Evolutionary conservation across 768 basidiomycete genomes (phyloP).

Genomic region (Hypholoma fasciculare): DNA sequence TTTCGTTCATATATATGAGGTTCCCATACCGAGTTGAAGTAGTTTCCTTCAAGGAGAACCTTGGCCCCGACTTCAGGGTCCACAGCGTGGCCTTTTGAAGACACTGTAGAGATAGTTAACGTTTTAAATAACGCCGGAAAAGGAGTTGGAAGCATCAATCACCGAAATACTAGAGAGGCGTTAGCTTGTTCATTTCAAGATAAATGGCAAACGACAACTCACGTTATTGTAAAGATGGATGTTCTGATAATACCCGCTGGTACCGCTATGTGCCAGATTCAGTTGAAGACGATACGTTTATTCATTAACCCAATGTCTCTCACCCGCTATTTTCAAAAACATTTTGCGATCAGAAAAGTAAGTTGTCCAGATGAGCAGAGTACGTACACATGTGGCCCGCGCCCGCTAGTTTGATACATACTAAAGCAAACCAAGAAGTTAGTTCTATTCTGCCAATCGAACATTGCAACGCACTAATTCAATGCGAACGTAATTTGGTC

Average conservation of each 20-base stretch:
- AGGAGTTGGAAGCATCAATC: neutral
- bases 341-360: neutral
- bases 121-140: neutral
- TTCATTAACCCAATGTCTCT: neutral
- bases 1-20: neutral
- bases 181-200: neutral
- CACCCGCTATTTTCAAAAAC: slow-evolving; percentile 5
- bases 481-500: slow-evolving; percentile 24
- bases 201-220: neutral
- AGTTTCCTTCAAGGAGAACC: slow-evolving; percentile 25
- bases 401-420: slow-evolving; percentile 15
- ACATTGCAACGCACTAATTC: slow-evolving; percentile 15
- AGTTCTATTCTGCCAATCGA: neutral
- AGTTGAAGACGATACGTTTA: neutral
- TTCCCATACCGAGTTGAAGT: slow-evolving; percentile 21
- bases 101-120: slow-evolving; percentile 7
- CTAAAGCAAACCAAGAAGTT: neutral
- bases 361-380: neutral
- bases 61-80: slow-evolving; percentile 24
- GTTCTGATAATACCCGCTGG: slow-evolving; percentile 21
- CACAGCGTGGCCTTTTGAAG: slow-evolving; percentile 19
- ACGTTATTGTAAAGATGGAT: slow-evolving; percentile 23
- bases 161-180: slow-evolving; percentile 8
- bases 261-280: slow-evolving; percentile 10
- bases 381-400: slow-evolving; percentile 21